Evolutionary conservation across 441 rosid species (phyloP).

Genomic region (Capsella rubella): DNA sequence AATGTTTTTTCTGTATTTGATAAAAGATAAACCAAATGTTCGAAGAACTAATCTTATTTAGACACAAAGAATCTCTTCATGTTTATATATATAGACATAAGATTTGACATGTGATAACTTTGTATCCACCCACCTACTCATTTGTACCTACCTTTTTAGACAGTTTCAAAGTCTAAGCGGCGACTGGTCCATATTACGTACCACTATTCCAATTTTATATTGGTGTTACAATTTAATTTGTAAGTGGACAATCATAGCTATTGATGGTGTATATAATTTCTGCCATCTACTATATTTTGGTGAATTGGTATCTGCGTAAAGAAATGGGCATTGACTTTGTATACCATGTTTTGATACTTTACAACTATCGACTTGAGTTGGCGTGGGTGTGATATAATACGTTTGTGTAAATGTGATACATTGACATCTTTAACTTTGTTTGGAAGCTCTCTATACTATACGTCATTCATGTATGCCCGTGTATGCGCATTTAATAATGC

Average conservation of each 20-base stretch:
- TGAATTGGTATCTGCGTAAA: background rate
- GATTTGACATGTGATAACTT: constrained; percentile 27
- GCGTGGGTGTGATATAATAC: background rate
- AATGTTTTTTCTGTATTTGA: background rate
- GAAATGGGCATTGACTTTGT: background rate
- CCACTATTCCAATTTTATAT: background rate
- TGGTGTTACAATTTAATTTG: background rate
- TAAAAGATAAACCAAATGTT: background rate
- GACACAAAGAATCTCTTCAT: background rate
- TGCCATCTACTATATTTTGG: background rate
- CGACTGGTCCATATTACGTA: background rate
- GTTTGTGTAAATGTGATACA: background rate
- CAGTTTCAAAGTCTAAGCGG: background rate
- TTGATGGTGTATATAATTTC: background rate
- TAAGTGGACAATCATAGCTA: background rate
- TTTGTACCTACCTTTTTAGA: background rate
- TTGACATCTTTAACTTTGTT: background rate
- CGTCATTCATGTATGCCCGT: background rate
- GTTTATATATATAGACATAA: background rate
- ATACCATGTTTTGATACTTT: background rate
- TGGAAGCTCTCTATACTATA: background rate
- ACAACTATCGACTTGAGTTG: background rate
- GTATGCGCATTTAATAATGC: too few species aligned
- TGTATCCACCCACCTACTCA: background rate
- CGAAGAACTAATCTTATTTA: background rate